A percentile compares a stretch with the other conserved stretches of the same genome.
phyloP scores from a whole-genome alignment of 2,329 filamentous ascomycete species.

The Aspergillus sp. region DNA sequence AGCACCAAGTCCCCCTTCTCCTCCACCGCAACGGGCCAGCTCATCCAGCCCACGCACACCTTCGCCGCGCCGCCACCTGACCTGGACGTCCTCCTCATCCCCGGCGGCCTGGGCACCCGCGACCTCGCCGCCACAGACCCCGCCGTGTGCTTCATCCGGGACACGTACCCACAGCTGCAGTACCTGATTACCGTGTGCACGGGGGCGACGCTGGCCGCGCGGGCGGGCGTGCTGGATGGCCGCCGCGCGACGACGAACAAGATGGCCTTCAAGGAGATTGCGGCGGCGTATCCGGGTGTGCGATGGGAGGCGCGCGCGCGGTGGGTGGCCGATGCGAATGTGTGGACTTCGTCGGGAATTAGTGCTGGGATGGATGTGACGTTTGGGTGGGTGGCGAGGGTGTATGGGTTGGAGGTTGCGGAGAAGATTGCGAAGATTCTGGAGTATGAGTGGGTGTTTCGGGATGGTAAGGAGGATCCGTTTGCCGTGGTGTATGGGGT shows the following conservation, averaged over 20 bases:
- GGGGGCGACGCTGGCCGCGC: constrained; percentile 59
- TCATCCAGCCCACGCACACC: constrained; percentile 53
- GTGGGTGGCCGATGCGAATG: constrained; percentile 64
- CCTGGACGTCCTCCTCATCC: constrained; percentile 65
- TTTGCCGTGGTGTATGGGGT: constrained; percentile 18
- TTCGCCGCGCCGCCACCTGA: constrained; percentile 50
- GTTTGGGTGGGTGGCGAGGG: constrained; percentile 55
- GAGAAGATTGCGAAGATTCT: constrained; percentile 48
- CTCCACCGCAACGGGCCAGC: constrained; percentile 27
- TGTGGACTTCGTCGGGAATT: constrained; percentile 66
- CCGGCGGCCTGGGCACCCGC: constrained; percentile 57
- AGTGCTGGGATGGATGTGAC: constrained; percentile 63
- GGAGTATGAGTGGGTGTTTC: constrained; percentile 50
- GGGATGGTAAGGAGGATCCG: neutral
- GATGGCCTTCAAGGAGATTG: constrained; percentile 52
- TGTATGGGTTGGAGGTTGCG: constrained; percentile 56
- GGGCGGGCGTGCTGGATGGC: constrained; percentile 60
- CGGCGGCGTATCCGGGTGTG: constrained; percentile 49
- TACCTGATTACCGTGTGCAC: constrained; percentile 67
- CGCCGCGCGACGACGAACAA: constrained; percentile 67
- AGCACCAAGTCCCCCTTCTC: constrained; percentile 27
- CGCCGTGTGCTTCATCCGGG: constrained; percentile 48
- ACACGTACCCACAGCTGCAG: constrained; percentile 49
- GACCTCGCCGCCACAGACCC: constrained; percentile 23
- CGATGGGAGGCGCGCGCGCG: constrained; percentile 62